Evolutionary conservation across 768 basidiomycete species (phyloP).

Genomic region (Hypholoma fasciculare): DNA sequence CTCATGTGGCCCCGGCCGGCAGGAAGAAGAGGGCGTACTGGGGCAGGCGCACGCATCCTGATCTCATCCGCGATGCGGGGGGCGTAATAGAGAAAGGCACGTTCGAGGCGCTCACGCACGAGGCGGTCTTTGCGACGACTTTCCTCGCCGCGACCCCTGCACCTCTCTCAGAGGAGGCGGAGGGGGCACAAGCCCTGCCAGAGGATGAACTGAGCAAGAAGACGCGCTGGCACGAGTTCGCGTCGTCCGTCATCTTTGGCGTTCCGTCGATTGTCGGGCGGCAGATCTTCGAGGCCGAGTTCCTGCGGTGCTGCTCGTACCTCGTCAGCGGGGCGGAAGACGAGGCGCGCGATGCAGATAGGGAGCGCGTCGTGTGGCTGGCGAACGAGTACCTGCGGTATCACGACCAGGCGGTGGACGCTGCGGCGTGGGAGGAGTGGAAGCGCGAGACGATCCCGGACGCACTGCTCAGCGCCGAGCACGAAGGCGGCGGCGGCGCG

Average conservation of each 20-base stretch:
- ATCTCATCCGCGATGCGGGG: constrained; percentile 45
- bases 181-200: constrained; percentile 10
- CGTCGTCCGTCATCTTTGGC: constrained; percentile 58
- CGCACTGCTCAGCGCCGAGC: constrained; percentile 28
- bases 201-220: constrained; percentile 15
- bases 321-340: constrained; percentile 58
- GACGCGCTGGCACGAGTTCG: constrained; percentile 61
- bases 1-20: constrained; percentile 20
- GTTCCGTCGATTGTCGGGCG: constrained; percentile 58
- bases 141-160: constrained; percentile 26
- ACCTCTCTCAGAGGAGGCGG: constrained; percentile 11
- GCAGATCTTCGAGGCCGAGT: constrained; percentile 66
- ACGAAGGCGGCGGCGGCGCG: constrained; percentile 1
- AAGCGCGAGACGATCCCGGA: constrained; percentile 50
- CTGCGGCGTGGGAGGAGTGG: constrained; percentile 58
- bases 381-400: constrained; percentile 63
- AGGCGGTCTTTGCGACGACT: constrained; percentile 76
- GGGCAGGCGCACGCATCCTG: constrained; percentile 76
- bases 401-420: constrained; percentile 54
- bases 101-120: constrained; percentile 79
- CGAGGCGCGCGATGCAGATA: constrained; percentile 37
- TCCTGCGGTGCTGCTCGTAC: constrained; percentile 64
- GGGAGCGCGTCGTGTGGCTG: constrained; percentile 60
- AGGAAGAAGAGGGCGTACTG: constrained; percentile 73
- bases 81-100: constrained; percentile 61